Conservation (phyloP, 2,329 filamentous ascomycete genomes). For the Diaporthe sp. region DNA sequence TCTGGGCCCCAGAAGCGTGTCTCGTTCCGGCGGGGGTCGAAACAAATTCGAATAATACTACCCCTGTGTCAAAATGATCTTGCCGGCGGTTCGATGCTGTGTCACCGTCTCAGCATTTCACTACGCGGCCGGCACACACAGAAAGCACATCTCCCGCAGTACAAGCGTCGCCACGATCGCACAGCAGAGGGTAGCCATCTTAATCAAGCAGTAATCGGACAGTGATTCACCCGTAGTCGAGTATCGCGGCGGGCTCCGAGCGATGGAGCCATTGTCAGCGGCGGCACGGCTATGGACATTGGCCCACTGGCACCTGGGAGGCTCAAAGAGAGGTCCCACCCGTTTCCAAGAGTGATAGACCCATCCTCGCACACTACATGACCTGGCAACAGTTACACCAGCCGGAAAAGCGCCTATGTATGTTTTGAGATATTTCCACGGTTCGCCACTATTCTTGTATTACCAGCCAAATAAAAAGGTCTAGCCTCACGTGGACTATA, state of each 20-base stretch:
- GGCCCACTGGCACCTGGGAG: background rate
- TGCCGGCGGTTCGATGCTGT: background rate
- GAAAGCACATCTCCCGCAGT: background rate
- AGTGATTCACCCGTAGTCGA: background rate
- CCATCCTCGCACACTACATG: background rate
- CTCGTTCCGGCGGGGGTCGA: background rate
- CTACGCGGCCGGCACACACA: background rate
- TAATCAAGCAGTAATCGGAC: too few relatives aligned
- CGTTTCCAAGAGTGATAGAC: background rate
- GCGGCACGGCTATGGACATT: background rate
- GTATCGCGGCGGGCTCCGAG: background rate
- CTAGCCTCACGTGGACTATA: background rate
- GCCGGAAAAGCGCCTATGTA: background rate
- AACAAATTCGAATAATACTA: background rate
- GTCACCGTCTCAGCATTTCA: background rate
- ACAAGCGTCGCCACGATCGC: background rate
- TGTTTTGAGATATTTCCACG: constrained; percentile 20
- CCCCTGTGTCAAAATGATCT: background rate
- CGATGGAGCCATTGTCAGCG: background rate
- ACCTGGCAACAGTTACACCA: background rate
- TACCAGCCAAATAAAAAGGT: background rate
- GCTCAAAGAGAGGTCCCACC: background rate
- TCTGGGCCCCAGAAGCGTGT: background rate
- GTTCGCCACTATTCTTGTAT: background rate
- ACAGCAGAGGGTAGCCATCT: background rate